Evolutionary conservation across 345 rosid genomes (phyloP).

Genomic region (Lepidium africanum): DNA sequence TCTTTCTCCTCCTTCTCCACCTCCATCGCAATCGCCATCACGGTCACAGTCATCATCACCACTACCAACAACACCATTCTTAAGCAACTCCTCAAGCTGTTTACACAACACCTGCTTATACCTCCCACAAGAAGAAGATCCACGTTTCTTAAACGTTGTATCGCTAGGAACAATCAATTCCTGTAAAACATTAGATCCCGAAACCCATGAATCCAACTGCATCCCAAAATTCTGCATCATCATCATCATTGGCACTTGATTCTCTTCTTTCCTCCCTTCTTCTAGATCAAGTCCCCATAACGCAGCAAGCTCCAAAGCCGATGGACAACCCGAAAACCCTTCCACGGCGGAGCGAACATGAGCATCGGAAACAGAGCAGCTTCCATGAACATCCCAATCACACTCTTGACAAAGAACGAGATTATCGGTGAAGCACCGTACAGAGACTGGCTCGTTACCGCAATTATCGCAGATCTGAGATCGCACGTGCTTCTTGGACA

Average conservation of each 20-base stretch:
- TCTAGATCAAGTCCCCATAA: constrained; percentile 54
- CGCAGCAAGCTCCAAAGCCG: constrained; percentile 50
- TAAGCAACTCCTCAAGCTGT: constrained; percentile 60
- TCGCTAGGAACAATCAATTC: constrained; percentile 60
- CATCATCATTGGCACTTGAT: constrained; percentile 7
- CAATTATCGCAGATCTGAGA: constrained; percentile 94
- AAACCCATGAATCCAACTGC: constrained; percentile 42
- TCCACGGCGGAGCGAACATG: constrained; percentile 55
- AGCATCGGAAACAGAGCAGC: constrained; percentile 55
- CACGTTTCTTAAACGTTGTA: constrained; percentile 26
- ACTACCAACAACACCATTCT: constrained; percentile 26
- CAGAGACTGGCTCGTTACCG: constrained; percentile 51
- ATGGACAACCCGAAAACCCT: constrained; percentile 67
- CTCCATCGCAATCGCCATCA: neutral
- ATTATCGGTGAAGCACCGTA: constrained; percentile 56
- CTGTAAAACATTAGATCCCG: constrained; percentile 30
- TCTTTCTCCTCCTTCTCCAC: neutral
- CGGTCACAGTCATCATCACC: neutral
- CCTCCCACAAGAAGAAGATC: constrained; percentile 41
- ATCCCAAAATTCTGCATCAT: constrained; percentile 25
- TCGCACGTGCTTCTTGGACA: constrained; percentile 72
- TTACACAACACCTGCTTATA: constrained; percentile 45
- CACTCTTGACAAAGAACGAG: constrained; percentile 59
- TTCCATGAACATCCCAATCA: constrained; percentile 65
- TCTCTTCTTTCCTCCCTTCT: constrained; percentile 26